Evolutionary conservation across 2,329 filamentous ascomycete species (phyloP), one percentile per base, ranked within the genome.

Genomic region (Clonostachys byssicola): DNA sequence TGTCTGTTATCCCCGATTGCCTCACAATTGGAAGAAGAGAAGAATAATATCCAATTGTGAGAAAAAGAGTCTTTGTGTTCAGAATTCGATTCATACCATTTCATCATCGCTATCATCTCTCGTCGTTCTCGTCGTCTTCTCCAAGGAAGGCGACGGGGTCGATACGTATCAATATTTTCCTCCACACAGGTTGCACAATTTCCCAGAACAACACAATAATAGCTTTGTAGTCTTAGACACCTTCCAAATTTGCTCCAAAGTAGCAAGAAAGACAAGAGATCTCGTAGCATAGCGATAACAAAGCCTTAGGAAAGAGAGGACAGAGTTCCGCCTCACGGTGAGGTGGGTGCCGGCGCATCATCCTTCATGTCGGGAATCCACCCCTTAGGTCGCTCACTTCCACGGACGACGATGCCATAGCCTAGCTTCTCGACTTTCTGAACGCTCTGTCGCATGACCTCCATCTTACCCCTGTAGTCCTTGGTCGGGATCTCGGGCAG

Each of bases 361-460:
- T 68, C 66, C 53, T 63, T 66, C 61, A 89, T 66, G 61, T 96
- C 92, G 5, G 92, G 92, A 61, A 94, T 80, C 92, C 92, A 97
- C 1, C 92, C 92, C 61, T 87, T 89, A 0, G 92, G 92, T 52
- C 91, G 74, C 73, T 99, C 94, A 45, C 86, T 88, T 0, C 92
- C 92, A 45, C 94, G 77, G 18, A 99, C 88, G 33, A 86, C 83
- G 55, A 96, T 81, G 5, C 91, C 90, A 65, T 97, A 99, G 33
- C 91, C 84, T 20, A 92, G 81, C 54, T 82, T 85, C 76, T 99
- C 94, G 12, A 99, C 94, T 75, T 99, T 99, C 60, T 87, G 85
- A 23, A 99, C 91, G 64, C 90, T 95, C 60, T 81, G 81, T 58
- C 85, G 80, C 88, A 96, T 95, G 1, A 92, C 86, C 39, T 85